These are phyloP conservation scores for Capsicum rhomboideum DNA, from an alignment of 257 asterid species.

Conservation along the genomic window DNA sequence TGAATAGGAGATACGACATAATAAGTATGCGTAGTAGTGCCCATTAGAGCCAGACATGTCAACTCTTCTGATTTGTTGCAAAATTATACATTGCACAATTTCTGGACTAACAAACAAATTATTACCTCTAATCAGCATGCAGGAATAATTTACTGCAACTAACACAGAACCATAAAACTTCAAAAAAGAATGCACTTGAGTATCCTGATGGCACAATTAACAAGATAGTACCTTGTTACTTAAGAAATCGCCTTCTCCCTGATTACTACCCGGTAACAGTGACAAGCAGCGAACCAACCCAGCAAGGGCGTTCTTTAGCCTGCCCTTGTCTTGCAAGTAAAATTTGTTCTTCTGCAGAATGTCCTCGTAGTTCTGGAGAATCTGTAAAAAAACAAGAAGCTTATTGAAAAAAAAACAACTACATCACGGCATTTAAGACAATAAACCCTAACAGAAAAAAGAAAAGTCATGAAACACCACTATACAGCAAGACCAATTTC, in stretches of 20 bases:
- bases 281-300: slow-evolving; percentile 78
- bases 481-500: not conserved
- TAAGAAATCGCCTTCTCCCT: slow-evolving; percentile 33
- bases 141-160: not conserved
- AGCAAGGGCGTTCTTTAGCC: slow-evolving; percentile 53
- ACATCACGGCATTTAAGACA: not conserved
- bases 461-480: not conserved
- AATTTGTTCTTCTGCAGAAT: slow-evolving; percentile 65
- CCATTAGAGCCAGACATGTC: not conserved
- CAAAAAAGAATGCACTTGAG: not conserved
- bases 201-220: slow-evolving; percentile 2
- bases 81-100: not conserved
- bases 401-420: not conserved
- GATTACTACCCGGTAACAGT: slow-evolving; percentile 46
- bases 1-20: not conserved
- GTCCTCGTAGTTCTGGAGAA: slow-evolving; percentile 62
- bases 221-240: slow-evolving; percentile 43
- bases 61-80: not conserved
- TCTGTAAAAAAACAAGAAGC: slow-evolving; percentile 32
- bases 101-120: not conserved
- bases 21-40: not conserved
- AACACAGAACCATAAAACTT: not conserved
- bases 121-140: not conserved
- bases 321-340: slow-evolving; percentile 64
- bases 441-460: not conserved